Evolutionary conservation across 108 stramenopile genomes (phyloP).

Genomic region (Nannochloropsis oceanica): DNA sequence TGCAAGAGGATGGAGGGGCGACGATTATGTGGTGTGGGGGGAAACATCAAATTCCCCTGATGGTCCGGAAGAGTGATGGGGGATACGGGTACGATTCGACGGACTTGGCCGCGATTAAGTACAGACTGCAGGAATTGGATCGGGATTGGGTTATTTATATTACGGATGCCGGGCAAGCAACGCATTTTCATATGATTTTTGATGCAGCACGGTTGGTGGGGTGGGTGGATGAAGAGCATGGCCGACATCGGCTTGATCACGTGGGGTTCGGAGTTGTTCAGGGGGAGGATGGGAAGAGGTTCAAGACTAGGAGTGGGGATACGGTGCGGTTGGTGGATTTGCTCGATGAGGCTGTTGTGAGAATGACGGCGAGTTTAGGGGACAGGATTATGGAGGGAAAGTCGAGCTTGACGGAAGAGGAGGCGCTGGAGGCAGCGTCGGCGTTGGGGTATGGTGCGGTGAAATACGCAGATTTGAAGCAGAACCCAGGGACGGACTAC

Average conservation of each 20-base stretch:
- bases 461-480: constrained; percentile 96
- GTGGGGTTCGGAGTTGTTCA: constrained; percentile 95
- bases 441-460: constrained; percentile 95
- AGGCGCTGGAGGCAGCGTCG: constrained; percentile 41
- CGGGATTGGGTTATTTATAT: constrained; percentile 78
- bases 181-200: constrained; percentile 89
- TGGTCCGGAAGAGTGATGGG: constrained; percentile 95
- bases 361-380: constrained; percentile 62
- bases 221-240: constrained; percentile 55
- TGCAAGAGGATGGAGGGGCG: background rate
- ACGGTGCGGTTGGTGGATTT: constrained; percentile 95
- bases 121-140: constrained; percentile 60
- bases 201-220: constrained; percentile 75
- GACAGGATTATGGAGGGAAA: background rate
- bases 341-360: constrained; percentile 74
- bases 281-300: constrained; percentile 93
- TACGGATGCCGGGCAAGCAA: constrained; percentile 89
- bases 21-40: background rate
- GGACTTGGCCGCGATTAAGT: constrained; percentile 95
- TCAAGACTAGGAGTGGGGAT: constrained; percentile 92
- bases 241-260: constrained; percentile 60
- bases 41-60: constrained; percentile 55
- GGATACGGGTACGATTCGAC: constrained; percentile 99
- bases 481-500: constrained; percentile 92
- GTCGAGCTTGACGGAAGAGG: background rate